These are phyloP conservation scores for Malus asiatica DNA, from an alignment of 306 rosid genomes.

Conservation along the genomic window DNA sequence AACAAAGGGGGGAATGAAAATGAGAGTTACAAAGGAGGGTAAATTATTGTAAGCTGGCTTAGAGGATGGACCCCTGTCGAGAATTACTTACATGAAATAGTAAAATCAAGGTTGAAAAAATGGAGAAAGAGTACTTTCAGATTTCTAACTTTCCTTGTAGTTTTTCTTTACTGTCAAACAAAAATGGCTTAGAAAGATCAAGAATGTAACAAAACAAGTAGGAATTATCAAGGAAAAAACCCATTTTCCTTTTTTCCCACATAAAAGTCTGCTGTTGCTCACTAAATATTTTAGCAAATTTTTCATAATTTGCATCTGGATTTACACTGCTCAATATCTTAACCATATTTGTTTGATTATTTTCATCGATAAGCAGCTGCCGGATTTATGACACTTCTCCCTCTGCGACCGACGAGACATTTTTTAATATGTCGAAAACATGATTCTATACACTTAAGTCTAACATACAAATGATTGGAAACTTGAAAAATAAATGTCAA, in stretches of 20 bases:
- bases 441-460: too few relatives aligned
- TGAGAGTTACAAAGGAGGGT: neutral
- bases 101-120: neutral
- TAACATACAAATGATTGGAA: too few relatives aligned
- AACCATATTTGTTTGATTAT: slow-evolving; percentile 32
- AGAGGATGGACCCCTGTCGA: too few relatives aligned
- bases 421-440: too few relatives aligned
- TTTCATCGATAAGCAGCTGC: slow-evolving; percentile 29
- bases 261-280: slow-evolving; percentile 1
- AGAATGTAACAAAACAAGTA: neutral
- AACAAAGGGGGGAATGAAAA: neutral
- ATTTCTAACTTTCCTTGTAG: neutral
- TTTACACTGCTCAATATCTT: slow-evolving; percentile 36
- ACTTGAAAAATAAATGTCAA: too few relatives aligned
- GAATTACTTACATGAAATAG: neutral
- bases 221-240: neutral
- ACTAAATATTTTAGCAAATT: slow-evolving; percentile 32
- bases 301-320: slow-evolving; percentile 20
- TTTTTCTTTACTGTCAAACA: neutral
- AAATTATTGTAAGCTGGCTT: neutral
- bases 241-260: slow-evolving; percentile 40
- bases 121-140: neutral
- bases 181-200: neutral
- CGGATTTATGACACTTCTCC: slow-evolving; percentile 36
- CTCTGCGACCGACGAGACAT: slow-evolving; percentile 1